These are phyloP conservation scores for Microdochium trichocladiopsis DNA, from an alignment of 2,329 filamentous ascomycete genomes.

Conservation along the genomic window DNA sequence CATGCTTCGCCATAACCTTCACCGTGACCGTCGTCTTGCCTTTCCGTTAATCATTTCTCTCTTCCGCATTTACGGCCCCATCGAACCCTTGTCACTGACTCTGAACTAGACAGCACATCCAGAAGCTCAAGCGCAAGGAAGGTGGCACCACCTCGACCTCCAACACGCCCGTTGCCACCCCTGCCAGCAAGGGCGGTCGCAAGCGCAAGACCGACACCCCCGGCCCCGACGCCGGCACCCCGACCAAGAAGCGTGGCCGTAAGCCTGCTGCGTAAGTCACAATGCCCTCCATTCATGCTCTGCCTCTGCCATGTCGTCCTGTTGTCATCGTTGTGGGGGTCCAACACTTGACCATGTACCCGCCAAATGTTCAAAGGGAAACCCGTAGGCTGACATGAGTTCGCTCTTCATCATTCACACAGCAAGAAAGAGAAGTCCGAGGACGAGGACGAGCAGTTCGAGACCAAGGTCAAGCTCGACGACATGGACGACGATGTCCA, in stretches of 20 bases:
- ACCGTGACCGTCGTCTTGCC: too few species aligned
- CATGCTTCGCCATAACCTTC: too few species aligned
- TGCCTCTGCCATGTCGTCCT: too few species aligned
- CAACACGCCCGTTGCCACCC: constrained; percentile 30
- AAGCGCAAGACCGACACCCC: background rate
- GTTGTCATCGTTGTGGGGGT: too few species aligned
- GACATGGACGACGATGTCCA: background rate
- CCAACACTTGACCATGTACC: too few species aligned
- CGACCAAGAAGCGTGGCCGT: background rate
- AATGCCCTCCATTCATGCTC: background rate
- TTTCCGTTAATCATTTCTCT: too few species aligned
- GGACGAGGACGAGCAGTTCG: background rate
- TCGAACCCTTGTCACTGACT: constrained; percentile 6
- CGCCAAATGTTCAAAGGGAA: background rate
- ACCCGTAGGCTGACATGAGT: background rate
- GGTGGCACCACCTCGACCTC: constrained; percentile 44
- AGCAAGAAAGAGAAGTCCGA: background rate
- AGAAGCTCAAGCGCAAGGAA: constrained; percentile 31
- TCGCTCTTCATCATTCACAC: background rate
- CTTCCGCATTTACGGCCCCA: constrained; percentile 1
- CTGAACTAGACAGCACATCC: constrained; percentile 35
- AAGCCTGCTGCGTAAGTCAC: background rate
- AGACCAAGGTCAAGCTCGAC: background rate
- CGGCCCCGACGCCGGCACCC: background rate
- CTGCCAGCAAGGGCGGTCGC: constrained; percentile 2